These are phyloP conservation scores for Plasmodium inui DNA, from an alignment of 169 alveolate species.

Conservation along the genomic window DNA sequence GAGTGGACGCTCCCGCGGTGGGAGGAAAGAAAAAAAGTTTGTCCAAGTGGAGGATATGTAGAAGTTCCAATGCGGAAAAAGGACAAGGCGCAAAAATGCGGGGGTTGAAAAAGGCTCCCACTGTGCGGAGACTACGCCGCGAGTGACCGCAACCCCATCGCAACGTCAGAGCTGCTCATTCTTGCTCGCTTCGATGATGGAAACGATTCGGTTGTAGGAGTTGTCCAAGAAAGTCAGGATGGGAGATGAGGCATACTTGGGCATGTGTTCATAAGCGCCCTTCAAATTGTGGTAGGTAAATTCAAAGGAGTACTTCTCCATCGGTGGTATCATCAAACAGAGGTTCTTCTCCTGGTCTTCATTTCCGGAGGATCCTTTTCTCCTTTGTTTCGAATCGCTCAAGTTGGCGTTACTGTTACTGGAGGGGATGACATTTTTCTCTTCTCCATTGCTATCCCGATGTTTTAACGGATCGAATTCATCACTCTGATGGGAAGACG, in stretches of 20 bases:
- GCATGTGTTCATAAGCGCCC: conserved; percentile 31
- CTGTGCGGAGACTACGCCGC: neutral
- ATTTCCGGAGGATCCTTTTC: neutral
- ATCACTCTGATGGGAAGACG: neutral
- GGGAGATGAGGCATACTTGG: conserved; percentile 68
- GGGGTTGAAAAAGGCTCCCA: neutral
- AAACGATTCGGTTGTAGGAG: conserved; percentile 38
- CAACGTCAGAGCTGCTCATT: conserved; percentile 21
- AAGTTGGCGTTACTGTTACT: neutral
- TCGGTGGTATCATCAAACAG: conserved; percentile 25
- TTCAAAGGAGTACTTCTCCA: conserved; percentile 52
- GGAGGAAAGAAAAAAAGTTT: neutral
- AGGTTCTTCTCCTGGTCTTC: conserved; percentile 12
- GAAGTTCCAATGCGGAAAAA: neutral
- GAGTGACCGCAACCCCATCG: neutral
- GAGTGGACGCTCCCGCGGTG: too few species aligned
- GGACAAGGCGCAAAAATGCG: neutral
- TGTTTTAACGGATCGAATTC: neutral
- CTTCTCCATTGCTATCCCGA: neutral
- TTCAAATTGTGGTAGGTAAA: conserved; percentile 43
- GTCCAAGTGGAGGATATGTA: neutral
- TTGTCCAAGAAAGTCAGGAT: conserved; percentile 59
- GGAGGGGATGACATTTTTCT: neutral
- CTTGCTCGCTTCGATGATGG: conserved; percentile 56
- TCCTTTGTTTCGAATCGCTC: neutral